Base-by-base conservation (phyloP, 192 early-diverging fungal genomes). In the Anaeromyces robustus region DNA sequence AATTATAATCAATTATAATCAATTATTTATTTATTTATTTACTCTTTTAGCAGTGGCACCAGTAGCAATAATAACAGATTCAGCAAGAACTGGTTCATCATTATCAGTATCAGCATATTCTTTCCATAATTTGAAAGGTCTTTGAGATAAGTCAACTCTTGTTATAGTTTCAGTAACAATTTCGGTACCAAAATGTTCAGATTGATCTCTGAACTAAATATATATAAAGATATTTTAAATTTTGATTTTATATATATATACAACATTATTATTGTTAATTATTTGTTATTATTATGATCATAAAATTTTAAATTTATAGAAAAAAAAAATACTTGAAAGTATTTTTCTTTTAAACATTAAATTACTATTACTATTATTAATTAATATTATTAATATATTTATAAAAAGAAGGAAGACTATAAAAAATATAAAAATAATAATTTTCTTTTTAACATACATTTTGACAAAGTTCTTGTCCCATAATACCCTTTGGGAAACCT, bases 41-140 rank as follows among this genome's bases (percentile, higher is more conserved):
- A 90, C 83, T 79, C 97, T 90, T 88, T 95, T 97, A 79, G 97
- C 97, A n/a, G 96, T 97, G 26, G 97, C 96, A 81, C 97, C 97
- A n/a, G 97, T 99, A 78, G 97, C 95, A 77, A 98, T 92, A 78
- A 98, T 92, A 77, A 99, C 84, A 29, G 94, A 86, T 84, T 96
- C 92, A 39, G 94, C 92, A 16, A 93, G 92, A 79, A 95, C 84
- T 19, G 93, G 91, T 83, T 91, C 83, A 28, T 90, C 92, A 28
- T 90, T 83, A 79, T 89, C 85, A 43, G 81, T 80, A 82, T 96
- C 96, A 41, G 85, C 85, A 39, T 90, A 92, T 87, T 98, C 96
- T 83, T 88, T 86, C 94, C 94, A 96, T 82, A 95, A 87, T 87
- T 91, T 93, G 90, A 97, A 94, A 30, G 95, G 96, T 78, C 92